phyloP scores from a whole-genome alignment of 306 rosid species.

The Fagus crenata region DNA sequence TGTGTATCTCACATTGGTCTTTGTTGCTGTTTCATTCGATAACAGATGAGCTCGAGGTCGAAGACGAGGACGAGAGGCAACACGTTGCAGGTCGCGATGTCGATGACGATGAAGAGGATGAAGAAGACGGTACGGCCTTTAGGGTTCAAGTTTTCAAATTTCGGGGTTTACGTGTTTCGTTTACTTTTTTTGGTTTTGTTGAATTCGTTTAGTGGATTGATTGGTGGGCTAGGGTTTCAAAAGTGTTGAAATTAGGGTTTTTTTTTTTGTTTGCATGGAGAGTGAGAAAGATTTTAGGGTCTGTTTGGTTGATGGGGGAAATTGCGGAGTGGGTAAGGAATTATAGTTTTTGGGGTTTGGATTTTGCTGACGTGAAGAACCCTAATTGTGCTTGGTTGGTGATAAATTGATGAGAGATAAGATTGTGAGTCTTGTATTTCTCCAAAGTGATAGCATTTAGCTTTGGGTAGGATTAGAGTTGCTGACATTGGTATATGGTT shows the following conservation, averaged over 20 bases:
- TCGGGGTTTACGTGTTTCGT: not conserved
- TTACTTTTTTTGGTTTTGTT: not conserved
- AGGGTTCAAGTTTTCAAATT: not conserved
- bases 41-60: conserved; percentile 76
- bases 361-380: not conserved
- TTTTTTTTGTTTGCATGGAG: not conserved
- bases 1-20: conserved; percentile 23
- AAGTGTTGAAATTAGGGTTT: conserved; percentile 10
- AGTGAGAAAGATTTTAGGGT: not conserved
- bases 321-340: not conserved
- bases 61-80: conserved; percentile 74
- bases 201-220: conserved; percentile 2
- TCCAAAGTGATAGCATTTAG: not conserved
- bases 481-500: not conserved
- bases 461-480: not conserved
- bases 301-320: not conserved
- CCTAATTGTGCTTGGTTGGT: not conserved
- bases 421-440: not conserved
- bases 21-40: conserved; percentile 17
- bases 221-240: conserved; percentile 25
- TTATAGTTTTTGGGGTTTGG: too few relatives aligned
- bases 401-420: not conserved
- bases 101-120: conserved; percentile 70
- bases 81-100: conserved; percentile 50
- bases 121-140: conserved; percentile 71